Base-by-base conservation (phyloP, 495 filamentous ascomycete species). In the Penicillium subrubescens region DNA sequence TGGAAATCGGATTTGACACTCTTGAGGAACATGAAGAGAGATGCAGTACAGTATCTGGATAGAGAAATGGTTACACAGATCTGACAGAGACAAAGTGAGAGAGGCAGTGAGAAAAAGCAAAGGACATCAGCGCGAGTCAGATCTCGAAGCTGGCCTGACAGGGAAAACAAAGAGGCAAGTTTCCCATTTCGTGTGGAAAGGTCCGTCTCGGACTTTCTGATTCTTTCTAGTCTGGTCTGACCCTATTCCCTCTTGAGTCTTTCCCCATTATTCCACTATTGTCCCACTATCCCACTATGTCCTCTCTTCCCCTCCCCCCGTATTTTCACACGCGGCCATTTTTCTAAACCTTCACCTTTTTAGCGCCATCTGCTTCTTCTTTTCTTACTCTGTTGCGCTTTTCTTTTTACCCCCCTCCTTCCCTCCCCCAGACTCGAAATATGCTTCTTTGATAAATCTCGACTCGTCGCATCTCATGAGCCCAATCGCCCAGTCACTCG, bases 401-500 rank as follows among this genome's bases (percentile, higher is more conserved):
- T 2, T 21, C 53, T 39, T 37, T 31, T 17, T 35, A 21, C n/a
- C 14, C 53, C 21, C 31, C 15, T 37, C 31, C 31, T n/a, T 2
- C 5, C 11, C 51, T 3, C 12, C 5, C 8, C 44, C 21, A 0
- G 10, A 17, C 8, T 19, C n/a, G 7, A 27, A 27, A 5, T 11
- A 34, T 54, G 37, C 15, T 12, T 3, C 51, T 33, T 15, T 34
- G 25, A 23, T n/a, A 39, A 7, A 12, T n/a, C 25, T 10, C 48
- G 12, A 31, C 53, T 56, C 19, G 33, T 56, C 53, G 53, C 53
- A 56, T 37, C 33, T 56, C 53, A 56, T 56, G 53, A 23, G 21
- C 29, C 14, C 53, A 35, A 25, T 25, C 53, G 31, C 31, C 37
- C 17, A 2, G 4, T 34, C 53, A 12, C 3, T 37, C 53, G 17